Base-by-base conservation (phyloP, 352 stramenopile genomes). In the Peronospora farinosa region DNA sequence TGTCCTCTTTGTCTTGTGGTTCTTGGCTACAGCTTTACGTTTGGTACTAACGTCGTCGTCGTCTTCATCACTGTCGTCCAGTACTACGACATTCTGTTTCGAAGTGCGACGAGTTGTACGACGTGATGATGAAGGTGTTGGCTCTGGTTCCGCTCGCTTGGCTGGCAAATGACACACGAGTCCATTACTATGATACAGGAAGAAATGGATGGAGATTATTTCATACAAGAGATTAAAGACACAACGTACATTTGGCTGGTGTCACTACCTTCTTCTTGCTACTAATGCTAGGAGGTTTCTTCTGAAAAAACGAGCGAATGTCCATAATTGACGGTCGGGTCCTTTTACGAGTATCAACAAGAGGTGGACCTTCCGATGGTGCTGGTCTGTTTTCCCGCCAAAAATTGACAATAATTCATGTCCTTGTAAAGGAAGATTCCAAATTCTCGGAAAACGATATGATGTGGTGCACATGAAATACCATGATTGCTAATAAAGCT, bases 301-400 rank as follows among this genome's bases (percentile, higher is more conserved):
- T 71, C 47, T 72, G 47, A 60, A 94, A 94, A 51, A 94, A 94
- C 50, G 76, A 79, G 44, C 83, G 80, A 54, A 94, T 94, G 65
- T 94, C 83, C 83, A 94, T 67, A 12, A 5, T 11, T 28, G 46
- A 35, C 51, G 7, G 28, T 32, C 28, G 1, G 10, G n/a, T n/a
- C n/a, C n/a, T n/a, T n/a, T n/a, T 12, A 12, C 8, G 28, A 27
- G 23, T 5, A 7, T 27, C 28, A 32, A 11, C 21, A 28, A 44
- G 17, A 15, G 11, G 45, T 50, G 54, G 51, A 54, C 57, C 57
- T 65, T 65, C 56, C 41, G 58, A 9, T 32, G 7, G 28, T 41
- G 36, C 19, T 33, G 15, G 1, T 44, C 28, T 35, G 64, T 70
- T 27, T 27, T 72, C 52, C 47, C 57, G 57, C 60, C 67, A 69